Base-by-base conservation (phyloP, 345 rosid genomes). In the Euphorbia pulcherrima region DNA sequence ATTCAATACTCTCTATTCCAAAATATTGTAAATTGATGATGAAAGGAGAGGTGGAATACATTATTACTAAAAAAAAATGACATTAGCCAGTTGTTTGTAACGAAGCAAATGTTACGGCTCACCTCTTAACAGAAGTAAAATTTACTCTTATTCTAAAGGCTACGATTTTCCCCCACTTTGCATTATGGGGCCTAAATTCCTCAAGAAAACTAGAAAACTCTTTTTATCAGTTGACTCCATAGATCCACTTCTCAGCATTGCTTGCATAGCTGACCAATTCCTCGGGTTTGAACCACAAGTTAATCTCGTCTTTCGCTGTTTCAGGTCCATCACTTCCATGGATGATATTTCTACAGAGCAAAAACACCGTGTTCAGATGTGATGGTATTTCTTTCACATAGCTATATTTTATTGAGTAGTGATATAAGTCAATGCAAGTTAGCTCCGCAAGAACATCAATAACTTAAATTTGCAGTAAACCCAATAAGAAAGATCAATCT, bases 261-360 rank as follows among this genome's bases (percentile, higher is more conserved):
- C 79, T 87, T 24, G 88, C 75, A 84, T 91, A 94, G 63, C 69
- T 77, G 62, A 94, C 95, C 84, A 94, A 77, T 74, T 94, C 99
- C 65, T 91, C 92, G 14, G 96, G 96, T 77, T 89, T 86, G 87
- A 94, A 94, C 99, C 99, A 94, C 71, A 94, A 73, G 60, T 62
- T 78, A 60, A 91, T 91, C 86, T 94, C 97, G 67, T 91, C 90
- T 74, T 86, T 86, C 37, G 99, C 97, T 1, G 99, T 94, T 81
- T 94, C 96, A 5, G 95, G 97, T 61, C 97, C 99, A 73, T 94
- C 99, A 53, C 99, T 94, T 67, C 99, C 99, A 41, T 94, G 99
- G 59, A 94, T 94, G 77, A 94, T 91, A 68, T 94, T 94, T 80
- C 97, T 94, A 59, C 83, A 77, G 1, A 17, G 21, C 24, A 47